phyloP scores from a whole-genome alignment of 371 early-diverging fungal species.

The Rhizopus delemar region DNA sequence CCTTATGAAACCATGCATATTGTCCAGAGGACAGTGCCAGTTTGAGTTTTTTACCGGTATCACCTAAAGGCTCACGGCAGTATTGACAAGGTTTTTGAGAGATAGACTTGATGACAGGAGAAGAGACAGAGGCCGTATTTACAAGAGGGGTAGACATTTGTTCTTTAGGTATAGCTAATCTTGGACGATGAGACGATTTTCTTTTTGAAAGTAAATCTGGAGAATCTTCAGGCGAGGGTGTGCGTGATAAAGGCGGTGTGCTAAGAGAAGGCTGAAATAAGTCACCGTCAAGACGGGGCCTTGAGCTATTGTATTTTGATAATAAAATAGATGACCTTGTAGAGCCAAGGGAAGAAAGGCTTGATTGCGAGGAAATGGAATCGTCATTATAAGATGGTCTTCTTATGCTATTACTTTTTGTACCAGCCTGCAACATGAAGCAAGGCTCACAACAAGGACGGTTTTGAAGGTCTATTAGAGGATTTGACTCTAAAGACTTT shows the following conservation, averaged over 20 bases:
- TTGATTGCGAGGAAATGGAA: slow-evolving; percentile 15
- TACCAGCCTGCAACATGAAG: slow-evolving; percentile 47
- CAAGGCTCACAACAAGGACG: slow-evolving; percentile 70
- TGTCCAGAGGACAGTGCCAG: slow-evolving; percentile 25
- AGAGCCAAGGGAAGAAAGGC: slow-evolving; percentile 4
- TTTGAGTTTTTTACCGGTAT: slow-evolving; percentile 25
- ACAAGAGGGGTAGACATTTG: neutral
- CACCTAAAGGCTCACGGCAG: slow-evolving; percentile 33
- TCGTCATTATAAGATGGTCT: neutral
- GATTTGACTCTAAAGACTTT: slow-evolving; percentile 33
- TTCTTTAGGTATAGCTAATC: neutral
- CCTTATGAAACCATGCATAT: slow-evolving; percentile 58
- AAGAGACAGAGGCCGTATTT: neutral
- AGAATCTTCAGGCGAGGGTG: slow-evolving; percentile 20
- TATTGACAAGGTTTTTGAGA: slow-evolving; percentile 25
- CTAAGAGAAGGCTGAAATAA: slow-evolving; percentile 7
- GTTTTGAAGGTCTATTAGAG: slow-evolving; percentile 61
- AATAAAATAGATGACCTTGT: slow-evolving; percentile 9
- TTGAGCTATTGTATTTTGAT: neutral
- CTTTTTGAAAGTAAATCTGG: neutral
- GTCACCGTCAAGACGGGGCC: slow-evolving; percentile 11
- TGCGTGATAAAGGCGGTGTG: slow-evolving; percentile 10
- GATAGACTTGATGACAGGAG: slow-evolving; percentile 4
- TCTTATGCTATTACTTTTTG: neutral
- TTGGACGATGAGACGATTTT: neutral